A percentile compares a stretch with the other conserved stretches of the same genome.
Evolutionary conservation across 768 basidiomycete genomes (phyloP).

Genomic region (Mycena albidolilacea): DNA sequence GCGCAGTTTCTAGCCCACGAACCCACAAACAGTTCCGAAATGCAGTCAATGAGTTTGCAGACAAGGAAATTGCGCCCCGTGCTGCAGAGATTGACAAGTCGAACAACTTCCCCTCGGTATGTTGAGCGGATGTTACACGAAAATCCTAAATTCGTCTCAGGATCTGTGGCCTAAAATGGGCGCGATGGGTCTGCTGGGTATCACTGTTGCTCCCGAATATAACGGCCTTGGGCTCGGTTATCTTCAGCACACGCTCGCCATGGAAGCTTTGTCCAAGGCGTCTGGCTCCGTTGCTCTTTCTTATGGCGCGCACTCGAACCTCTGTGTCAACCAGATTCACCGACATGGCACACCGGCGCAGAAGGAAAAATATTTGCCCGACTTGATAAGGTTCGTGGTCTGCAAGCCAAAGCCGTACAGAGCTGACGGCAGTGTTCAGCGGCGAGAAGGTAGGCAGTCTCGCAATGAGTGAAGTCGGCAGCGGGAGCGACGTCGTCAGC

Average conservation of each 20-base stretch:
- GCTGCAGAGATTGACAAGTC: constrained; percentile 90
- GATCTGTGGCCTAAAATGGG: constrained; percentile 93
- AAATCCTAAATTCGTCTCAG: constrained; percentile 53
- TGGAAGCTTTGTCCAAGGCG: constrained; percentile 93
- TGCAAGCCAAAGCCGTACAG: too few species aligned
- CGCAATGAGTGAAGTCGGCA: constrained; percentile 95
- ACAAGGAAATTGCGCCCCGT: constrained; percentile 87
- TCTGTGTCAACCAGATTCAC: constrained; percentile 90
- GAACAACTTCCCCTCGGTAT: constrained; percentile 84
- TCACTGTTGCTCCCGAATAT: constrained; percentile 86
- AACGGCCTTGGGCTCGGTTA: constrained; percentile 90
- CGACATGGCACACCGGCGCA: constrained; percentile 88
- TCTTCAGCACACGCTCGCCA: constrained; percentile 90
- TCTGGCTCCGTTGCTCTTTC: constrained; percentile 95
- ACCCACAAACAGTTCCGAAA: constrained; percentile 77
- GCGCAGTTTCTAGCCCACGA: constrained; percentile 18
- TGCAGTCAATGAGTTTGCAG: constrained; percentile 84
- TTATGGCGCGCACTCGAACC: constrained; percentile 93
- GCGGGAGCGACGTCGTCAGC: constrained; percentile 96
- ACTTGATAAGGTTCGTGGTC: constrained; percentile 61
- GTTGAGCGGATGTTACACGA: constrained; percentile 43
- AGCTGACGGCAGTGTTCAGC: constrained; percentile 41
- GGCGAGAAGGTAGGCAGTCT: constrained; percentile 91
- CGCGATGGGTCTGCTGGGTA: constrained; percentile 92
- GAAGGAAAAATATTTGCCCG: constrained; percentile 87